A percentile compares a stretch with the other conserved stretches of the same genome.
These are phyloP conservation scores for Escovopsis sp. DNA, from an alignment of 2,329 filamentous ascomycete genomes.

Conservation along the genomic window DNA sequence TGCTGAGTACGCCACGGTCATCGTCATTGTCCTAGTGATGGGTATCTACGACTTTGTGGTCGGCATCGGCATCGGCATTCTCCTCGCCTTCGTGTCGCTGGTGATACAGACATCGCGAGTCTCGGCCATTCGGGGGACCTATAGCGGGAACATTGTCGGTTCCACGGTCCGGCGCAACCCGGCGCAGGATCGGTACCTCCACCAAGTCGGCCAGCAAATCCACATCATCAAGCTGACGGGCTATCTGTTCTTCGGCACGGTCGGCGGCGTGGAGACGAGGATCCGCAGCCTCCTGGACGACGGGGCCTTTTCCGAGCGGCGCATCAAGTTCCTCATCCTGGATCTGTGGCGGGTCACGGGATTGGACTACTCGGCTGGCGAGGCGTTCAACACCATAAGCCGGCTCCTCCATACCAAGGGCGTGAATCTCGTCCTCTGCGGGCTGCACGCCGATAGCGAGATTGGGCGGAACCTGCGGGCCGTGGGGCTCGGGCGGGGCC, in stretches of 20 bases:
- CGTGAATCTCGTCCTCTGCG: constrained; percentile 70
- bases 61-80: constrained; percentile 81
- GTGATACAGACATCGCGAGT: constrained; percentile 84
- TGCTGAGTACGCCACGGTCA: constrained; percentile 79
- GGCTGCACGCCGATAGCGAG: constrained; percentile 59
- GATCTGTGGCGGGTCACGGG: constrained; percentile 84
- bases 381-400: constrained; percentile 87
- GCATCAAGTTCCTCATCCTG: constrained; percentile 79
- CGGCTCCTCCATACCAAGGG: constrained; percentile 63
- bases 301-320: constrained; percentile 58
- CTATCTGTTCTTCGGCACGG: constrained; percentile 96
- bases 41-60: constrained; percentile 92
- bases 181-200: constrained; percentile 74
- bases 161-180: constrained; percentile 88
- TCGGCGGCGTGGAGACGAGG: constrained; percentile 84
- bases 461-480: constrained; percentile 68
- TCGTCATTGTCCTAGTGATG: constrained; percentile 89
- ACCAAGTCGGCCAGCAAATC: constrained; percentile 74
- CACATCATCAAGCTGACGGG: constrained; percentile 84
- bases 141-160: constrained; percentile 74
- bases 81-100: constrained; percentile 80
- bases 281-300: constrained; percentile 74
- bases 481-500: constrained; percentile 65
- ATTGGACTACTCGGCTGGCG: constrained; percentile 89
- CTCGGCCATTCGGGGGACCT: constrained; percentile 79